Base-by-base conservation (phyloP, 805 yeast genomes). In the Wickerhamomyces kurtzmanii region DNA sequence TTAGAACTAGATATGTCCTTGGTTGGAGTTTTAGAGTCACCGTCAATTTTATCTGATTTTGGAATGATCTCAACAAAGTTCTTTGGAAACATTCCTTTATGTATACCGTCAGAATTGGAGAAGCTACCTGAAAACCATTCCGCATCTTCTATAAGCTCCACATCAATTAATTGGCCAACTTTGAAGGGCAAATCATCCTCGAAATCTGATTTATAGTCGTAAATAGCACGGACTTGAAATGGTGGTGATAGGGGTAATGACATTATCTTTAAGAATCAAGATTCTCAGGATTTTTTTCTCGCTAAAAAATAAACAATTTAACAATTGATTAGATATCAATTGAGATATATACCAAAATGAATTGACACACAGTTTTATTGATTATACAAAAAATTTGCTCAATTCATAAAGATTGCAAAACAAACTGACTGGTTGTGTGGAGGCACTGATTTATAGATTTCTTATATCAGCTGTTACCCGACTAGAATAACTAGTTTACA, bases 91-190 rank as follows among this genome's bases (percentile, higher is more conserved):
- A 87, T 76, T 6, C 98, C 98, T 24, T 57, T 53, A 15, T 40
- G 23, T 8, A 37, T 45, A 5, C 83, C 83, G 12, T 31, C 23
- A 2, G 32, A 20, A 34, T 58, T 68, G 4, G 43, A 45, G 42
- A 68, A 80, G 5, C 63, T 57, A 4, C 98, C 98, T 22, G 68
- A 60, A 47, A 71, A 80, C 97, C 97, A 91, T 37, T 87, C 95
- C 6, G 76, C 94, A 51, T 89, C 96, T 40, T 85, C 95, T 29
- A 83, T 63, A 21, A 71, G 73, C 5, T 77, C 73, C 16, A 89
- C 96, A 4, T 74, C 70, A 38, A 89, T 77, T 17, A 68, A 38
- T 49, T 81, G 85, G 13, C 81, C 87, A 5, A 60, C 70, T 1
- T 52, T 50, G 42, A 89, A 87, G 19, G 68, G 62, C 47, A 89